Percentiles rank a stretch among this genome's conserved stretches.
These are phyloP conservation scores for Yamagishiella unicocca DNA, from an alignment of 139 green algal genomes.

Conservation along the genomic window DNA sequence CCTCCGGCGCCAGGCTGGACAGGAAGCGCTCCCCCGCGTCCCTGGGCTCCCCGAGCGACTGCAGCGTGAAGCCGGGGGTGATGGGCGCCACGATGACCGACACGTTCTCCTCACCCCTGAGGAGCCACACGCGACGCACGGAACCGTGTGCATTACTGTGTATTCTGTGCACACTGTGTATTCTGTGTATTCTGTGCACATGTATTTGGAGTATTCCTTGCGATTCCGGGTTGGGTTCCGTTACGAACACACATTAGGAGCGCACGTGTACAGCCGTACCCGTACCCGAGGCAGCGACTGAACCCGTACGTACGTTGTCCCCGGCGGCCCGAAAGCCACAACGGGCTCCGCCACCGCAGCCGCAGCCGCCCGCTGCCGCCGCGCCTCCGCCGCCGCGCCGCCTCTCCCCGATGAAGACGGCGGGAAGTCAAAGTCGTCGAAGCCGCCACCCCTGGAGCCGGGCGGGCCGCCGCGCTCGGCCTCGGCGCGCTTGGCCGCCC, in stretches of 20 bases:
- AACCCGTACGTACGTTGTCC: conserved; percentile 66
- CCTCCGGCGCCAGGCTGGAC: conserved; percentile 53
- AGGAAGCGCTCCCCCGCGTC: conserved; percentile 65
- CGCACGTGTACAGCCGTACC: no score
- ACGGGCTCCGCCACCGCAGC: conserved; percentile 77
- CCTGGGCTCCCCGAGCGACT: conserved; percentile 62
- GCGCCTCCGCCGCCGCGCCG: background rate
- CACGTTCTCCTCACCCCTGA: conserved; percentile 92
- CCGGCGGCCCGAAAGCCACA: conserved; percentile 88
- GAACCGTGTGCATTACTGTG: background rate
- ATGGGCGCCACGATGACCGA: conserved; percentile 91
- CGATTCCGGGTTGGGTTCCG: no score
- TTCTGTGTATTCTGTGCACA: no score
- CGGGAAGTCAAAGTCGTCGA: background rate
- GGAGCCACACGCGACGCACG: background rate
- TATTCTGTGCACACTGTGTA: no score
- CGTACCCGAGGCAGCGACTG: no score
- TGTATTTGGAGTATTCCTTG: no score
- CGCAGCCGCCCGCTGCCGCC: background rate
- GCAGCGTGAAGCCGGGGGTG: conserved; percentile 78
- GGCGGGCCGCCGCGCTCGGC: conserved; percentile 70
- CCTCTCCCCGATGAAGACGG: conserved; percentile 55
- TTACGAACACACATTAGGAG: no score
- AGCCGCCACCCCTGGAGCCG: background rate
- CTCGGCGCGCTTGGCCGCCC: conserved; percentile 81